Evolutionary conservation across 768 basidiomycete species (phyloP).

Genomic region (Leccinellum rugosiceps): DNA sequence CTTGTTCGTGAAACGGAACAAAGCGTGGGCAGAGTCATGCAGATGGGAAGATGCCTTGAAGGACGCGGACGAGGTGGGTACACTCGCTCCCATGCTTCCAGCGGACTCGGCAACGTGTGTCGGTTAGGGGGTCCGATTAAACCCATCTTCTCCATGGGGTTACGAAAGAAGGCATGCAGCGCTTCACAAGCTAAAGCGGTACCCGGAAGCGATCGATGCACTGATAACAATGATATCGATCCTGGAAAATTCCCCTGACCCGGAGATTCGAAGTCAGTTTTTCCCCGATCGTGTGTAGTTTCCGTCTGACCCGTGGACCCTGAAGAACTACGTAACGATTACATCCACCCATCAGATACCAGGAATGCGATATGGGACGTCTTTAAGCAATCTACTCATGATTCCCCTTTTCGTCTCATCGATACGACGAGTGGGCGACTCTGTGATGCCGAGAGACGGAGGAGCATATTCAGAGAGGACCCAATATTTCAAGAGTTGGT

Average conservation of each 20-base stretch:
- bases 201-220: constrained; percentile 7
- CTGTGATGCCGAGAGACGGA: constrained; percentile 16
- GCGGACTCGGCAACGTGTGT: neutral
- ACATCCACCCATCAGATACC: constrained; percentile 10
- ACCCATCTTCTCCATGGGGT: constrained; percentile 13
- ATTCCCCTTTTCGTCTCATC: constrained; percentile 17
- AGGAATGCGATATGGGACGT: neutral
- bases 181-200: constrained; percentile 11
- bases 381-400: neutral
- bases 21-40: constrained; percentile 1
- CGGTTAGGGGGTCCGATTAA: constrained; percentile 6
- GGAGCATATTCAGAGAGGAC: constrained; percentile 10
- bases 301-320: neutral
- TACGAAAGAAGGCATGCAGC: constrained; percentile 16
- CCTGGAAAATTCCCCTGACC: constrained; percentile 9
- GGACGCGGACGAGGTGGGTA: constrained; percentile 18
- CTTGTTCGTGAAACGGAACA: constrained; percentile 14
- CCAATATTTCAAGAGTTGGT: constrained; percentile 11
- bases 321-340: constrained; percentile 8
- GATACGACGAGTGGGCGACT: constrained; percentile 17
- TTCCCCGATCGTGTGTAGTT: neutral
- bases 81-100: neutral
- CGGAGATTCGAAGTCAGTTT: constrained; percentile 12
- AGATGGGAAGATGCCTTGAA: constrained; percentile 11
- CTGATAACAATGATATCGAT: constrained; percentile 6